A percentile compares a stretch with the other conserved stretches of the same genome.
These are phyloP conservation scores for Termitomyces sp. DNA, from an alignment of 768 basidiomycete species.

Conservation along the genomic window DNA sequence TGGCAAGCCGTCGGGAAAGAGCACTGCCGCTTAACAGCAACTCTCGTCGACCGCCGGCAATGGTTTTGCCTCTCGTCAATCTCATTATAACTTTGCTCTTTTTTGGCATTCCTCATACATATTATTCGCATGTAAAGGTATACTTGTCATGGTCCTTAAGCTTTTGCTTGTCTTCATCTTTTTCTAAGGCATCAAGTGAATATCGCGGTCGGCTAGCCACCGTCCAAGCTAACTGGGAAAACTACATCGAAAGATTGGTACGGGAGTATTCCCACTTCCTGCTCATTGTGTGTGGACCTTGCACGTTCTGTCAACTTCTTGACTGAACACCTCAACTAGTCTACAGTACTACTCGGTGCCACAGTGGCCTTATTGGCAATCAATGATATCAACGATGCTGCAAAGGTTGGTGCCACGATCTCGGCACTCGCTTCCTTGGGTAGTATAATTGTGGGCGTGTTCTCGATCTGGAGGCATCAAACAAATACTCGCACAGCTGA, in stretches of 20 bases:
- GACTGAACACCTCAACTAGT: constrained; percentile 25
- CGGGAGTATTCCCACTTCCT: constrained; percentile 58
- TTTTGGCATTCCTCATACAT: constrained; percentile 54
- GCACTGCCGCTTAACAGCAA: constrained; percentile 13
- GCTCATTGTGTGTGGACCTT: constrained; percentile 42
- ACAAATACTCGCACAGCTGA: constrained; percentile 41
- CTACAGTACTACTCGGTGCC: constrained; percentile 54
- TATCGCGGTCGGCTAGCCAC: constrained; percentile 48
- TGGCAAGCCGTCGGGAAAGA: constrained; percentile 20
- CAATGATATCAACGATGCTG: constrained; percentile 36
- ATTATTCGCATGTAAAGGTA: constrained; percentile 47
- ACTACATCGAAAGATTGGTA: constrained; percentile 48
- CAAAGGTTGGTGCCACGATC: constrained; percentile 37
- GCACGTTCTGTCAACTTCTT: background rate
- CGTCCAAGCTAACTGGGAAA: constrained; percentile 49
- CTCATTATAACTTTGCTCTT: constrained; percentile 42
- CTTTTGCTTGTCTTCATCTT: background rate
- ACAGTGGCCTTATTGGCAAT: constrained; percentile 50
- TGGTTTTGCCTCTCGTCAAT: constrained; percentile 30
- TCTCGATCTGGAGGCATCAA: constrained; percentile 57
- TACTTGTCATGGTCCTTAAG: no score
- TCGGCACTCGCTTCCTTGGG: constrained; percentile 52
- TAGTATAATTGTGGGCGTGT: constrained; percentile 54
- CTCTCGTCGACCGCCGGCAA: constrained; percentile 19
- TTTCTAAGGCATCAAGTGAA: constrained; percentile 36